Evolutionary conservation across 2,329 filamentous ascomycete species (phyloP).

Genomic region (Epichloe uncinata): DNA sequence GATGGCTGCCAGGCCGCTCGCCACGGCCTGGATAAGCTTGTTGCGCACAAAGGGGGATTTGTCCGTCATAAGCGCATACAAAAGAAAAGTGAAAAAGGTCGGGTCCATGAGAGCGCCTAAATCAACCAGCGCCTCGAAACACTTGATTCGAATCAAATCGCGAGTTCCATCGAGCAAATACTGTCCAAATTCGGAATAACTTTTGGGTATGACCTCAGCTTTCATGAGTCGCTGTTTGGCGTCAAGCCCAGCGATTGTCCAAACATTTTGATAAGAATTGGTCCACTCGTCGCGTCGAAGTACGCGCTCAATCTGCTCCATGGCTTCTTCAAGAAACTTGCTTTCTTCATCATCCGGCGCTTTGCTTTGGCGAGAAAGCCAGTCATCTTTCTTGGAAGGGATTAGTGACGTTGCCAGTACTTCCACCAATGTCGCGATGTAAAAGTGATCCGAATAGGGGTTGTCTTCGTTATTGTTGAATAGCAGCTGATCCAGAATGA

Average conservation of each 20-base stretch:
- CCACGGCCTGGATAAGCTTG: conserved; percentile 45
- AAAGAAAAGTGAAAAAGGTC: conserved; percentile 40
- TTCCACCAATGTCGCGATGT: conserved; percentile 67
- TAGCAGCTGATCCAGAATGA: conserved; percentile 77
- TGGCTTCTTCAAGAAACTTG: conserved; percentile 36
- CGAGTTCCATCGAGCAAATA: conserved; percentile 52
- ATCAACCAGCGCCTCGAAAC: conserved; percentile 50
- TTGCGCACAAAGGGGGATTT: conserved; percentile 47
- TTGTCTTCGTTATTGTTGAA: conserved; percentile 95
- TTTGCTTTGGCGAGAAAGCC: conserved; percentile 30
- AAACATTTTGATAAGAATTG: conserved; percentile 53
- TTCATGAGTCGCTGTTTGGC: conserved; percentile 52
- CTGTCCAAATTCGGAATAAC: conserved; percentile 44
- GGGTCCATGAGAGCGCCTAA: conserved; percentile 46
- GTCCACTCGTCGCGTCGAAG: conserved; percentile 57
- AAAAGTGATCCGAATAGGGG: conserved; percentile 76
- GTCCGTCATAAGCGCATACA: conserved; percentile 47
- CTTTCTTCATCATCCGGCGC: conserved; percentile 31
- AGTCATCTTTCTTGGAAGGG: conserved; percentile 31
- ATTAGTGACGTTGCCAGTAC: conserved; percentile 46
- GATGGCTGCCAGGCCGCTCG: conserved; percentile 45
- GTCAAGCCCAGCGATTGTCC: conserved; percentile 48
- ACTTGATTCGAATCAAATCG: conserved; percentile 51
- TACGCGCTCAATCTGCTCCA: conserved; percentile 54
- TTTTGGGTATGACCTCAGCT: conserved; percentile 42